Base-by-base conservation (phyloP, 2,329 filamentous ascomycete genomes). In the Phaeophleospora eucalypticola region DNA sequence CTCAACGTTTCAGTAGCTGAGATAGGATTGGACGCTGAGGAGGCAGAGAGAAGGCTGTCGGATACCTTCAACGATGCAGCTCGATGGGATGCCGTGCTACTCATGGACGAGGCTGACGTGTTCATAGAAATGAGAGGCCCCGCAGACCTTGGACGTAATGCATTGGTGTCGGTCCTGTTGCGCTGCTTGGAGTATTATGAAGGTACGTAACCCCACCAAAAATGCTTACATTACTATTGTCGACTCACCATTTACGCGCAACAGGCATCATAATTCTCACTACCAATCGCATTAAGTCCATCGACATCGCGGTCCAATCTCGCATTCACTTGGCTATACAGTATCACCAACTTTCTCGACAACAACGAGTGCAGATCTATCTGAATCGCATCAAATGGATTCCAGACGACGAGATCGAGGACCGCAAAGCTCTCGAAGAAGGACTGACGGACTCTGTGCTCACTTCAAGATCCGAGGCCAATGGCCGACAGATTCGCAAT, bases 111-210 rank as follows among this genome's bases (percentile, higher is more conserved):
- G 40, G 52, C 84, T 2, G 86, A 89, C 57, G 83, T 88, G 3
- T 89, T 89, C 68, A 71, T 94, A 6, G 86, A 91, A 70, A 84
- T 86, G 64, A 81, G 87, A 1, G 84, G 85, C 36, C 82, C 87
- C 61, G 82, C 86, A 52, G 35, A 36, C 12, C 83, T 91, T 43
- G 83, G 88, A 60, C 82, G 87, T 44, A 93, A 94, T 58, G 84
- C 84, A 0, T 78, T 90, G 1, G 88, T 94, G 41, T 86, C 83
- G 64, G 57, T 68, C n/a, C 67, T 69, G 27, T 56, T 69, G n/a
- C 59, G 66, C 15, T 36, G 36, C 27, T 19, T 41, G 21, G 24
- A 41, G 24, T 41, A 41, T 16, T 41, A 41, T n/a, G 39, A 32
- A 18, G 39, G n/a, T n/a, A n/a, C n/a, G n/a, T n/a, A 18, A 18